Evolutionary conservation across 2,329 filamentous ascomycete species (phyloP), one percentile per base, ranked within the genome.

Genomic region (Trichoderma arundinaceum): DNA sequence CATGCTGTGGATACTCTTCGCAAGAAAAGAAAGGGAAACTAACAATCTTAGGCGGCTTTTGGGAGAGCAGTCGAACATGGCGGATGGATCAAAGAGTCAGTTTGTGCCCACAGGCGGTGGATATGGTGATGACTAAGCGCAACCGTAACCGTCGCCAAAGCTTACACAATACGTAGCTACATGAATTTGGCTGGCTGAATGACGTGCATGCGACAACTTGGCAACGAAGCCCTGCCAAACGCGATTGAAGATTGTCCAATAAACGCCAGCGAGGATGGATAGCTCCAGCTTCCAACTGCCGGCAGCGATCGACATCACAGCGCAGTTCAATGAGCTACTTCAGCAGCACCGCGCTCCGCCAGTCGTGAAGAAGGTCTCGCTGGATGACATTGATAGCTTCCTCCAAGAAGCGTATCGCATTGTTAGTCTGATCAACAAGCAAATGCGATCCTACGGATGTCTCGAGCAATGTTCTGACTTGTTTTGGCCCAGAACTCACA

Each of bases 371-470:
- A 72, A 74, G 68, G 82, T 82, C 69, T 80, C 76, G 65, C 72
- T 82, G 56, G 80, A 84, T 69, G 83, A 78, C 71, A 85, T 95
- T 58, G 92, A 97, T 76, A 90, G 91, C 72, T 99, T 98, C 75
- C 82, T 98, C 39, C 93, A 94, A 75, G 94, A 98, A 79, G 95
- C 95, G 61, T 95, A 96, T 79, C 88, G 90, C 19, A 67, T 67
- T 49, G 66, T 67, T 13, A 17, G 65, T 67, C 17, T 7, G 1
- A 19, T 33, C 33, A 43, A 22, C 19, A 52, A 33, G 19, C 52
- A 8, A 0, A 28, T 41, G 35, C 12, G 22, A 38, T 38, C 28
- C n/a, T 9, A 1, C 22, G n/a, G 43, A 38, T 35, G 22, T 7
- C 9, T 12, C 10, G 4, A 17, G 9, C 8, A 7, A 15, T 5